Conservation (phyloP, 1,139 yeast species). For the Yamadazyma membranifaciens region DNA sequence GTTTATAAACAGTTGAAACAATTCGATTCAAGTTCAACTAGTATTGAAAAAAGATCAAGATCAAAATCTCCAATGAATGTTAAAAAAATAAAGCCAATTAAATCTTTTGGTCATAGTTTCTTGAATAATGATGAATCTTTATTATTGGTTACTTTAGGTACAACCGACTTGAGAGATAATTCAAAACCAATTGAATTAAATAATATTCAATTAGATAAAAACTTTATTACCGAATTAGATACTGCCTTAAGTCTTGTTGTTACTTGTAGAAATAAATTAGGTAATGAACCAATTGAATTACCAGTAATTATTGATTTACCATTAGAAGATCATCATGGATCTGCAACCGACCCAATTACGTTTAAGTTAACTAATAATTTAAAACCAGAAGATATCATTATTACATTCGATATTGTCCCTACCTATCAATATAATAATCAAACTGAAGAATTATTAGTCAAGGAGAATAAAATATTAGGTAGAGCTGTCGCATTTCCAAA, state of each 20-base stretch:
- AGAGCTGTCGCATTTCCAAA: conserved; percentile 80
- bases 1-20: conserved; percentile 42
- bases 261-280: conserved; percentile 47
- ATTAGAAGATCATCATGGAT: conserved; percentile 72
- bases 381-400: conserved; percentile 53
- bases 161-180: conserved; percentile 70
- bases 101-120: conserved; percentile 85
- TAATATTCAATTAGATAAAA: conserved; percentile 61
- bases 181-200: conserved; percentile 68
- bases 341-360: conserved; percentile 78
- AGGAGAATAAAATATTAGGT: conserved; percentile 59
- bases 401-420: conserved; percentile 89
- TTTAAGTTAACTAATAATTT: conserved; percentile 58
- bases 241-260: conserved; percentile 82
- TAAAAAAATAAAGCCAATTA: conserved; percentile 50
- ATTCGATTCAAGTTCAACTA: conserved; percentile 22
- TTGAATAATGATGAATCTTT: conserved; percentile 63
- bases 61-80: conserved; percentile 30
- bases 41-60: conserved; percentile 15
- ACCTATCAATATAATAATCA: conserved; percentile 56
- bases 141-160: conserved; percentile 78
- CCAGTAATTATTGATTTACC: conserved; percentile 79
- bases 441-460: neutral
- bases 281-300: conserved; percentile 53
- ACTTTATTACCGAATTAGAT: conserved; percentile 79